Conservation (phyloP, 2,329 filamentous ascomycete genomes). For the Epichloe hybrida region DNA sequence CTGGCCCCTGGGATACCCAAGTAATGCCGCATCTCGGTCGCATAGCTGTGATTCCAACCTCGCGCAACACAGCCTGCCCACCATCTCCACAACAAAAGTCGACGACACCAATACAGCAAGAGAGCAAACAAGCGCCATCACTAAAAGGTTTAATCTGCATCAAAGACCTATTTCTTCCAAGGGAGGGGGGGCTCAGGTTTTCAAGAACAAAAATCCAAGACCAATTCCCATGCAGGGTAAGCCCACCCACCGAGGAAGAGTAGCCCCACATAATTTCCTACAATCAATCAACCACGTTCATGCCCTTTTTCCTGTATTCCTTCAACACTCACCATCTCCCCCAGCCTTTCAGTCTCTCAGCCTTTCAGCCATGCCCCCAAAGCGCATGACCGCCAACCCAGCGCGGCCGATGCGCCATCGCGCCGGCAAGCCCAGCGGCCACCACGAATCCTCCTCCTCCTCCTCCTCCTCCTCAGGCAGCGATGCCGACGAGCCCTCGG, state of each 20-base stretch:
- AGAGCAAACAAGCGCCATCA: too few relatives aligned
- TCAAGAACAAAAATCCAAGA: too few relatives aligned
- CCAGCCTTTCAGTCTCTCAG: not conserved
- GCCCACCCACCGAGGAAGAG: not conserved
- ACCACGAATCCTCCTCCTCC: constrained; percentile 31
- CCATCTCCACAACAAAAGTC: too few relatives aligned
- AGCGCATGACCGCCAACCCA: constrained; percentile 90
- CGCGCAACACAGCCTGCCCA: too few relatives aligned
- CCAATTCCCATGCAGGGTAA: not conserved
- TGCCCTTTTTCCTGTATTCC: not conserved
- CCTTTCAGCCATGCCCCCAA: constrained; percentile 38
- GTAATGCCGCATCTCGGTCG: too few relatives aligned
- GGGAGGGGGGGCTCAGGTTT: too few relatives aligned
- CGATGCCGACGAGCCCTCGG: constrained; percentile 20
- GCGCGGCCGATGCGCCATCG: constrained; percentile 68
- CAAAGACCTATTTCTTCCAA: too few relatives aligned
- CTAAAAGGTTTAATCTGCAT: too few relatives aligned
- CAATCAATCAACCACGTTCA: not conserved
- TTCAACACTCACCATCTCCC: not conserved
- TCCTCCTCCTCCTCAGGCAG: constrained; percentile 31
- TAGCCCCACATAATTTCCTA: not conserved
- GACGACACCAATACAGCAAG: too few relatives aligned
- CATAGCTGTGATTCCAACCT: too few relatives aligned
- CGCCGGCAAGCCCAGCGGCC: constrained; percentile 61
- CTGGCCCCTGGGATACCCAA: too few relatives aligned